A percentile compares a stretch with the other conserved stretches of the same genome.
These are phyloP conservation scores for Magnaporthiopsis poae DNA, from an alignment of 2,329 filamentous ascomycete genomes.

Conservation along the genomic window DNA sequence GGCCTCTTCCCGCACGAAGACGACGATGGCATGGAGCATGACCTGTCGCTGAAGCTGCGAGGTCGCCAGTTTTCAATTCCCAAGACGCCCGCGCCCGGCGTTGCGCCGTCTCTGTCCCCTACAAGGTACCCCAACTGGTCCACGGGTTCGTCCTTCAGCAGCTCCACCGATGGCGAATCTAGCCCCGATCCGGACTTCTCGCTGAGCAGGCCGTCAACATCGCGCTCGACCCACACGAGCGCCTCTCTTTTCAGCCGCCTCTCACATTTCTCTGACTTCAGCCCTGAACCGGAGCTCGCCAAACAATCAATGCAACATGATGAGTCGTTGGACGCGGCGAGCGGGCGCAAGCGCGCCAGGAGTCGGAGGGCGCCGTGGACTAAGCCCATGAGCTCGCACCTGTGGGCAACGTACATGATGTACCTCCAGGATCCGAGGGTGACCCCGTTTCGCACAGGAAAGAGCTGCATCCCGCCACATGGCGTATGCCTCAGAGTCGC, in stretches of 20 bases:
- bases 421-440: slow-evolving; percentile 59
- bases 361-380: slow-evolving; percentile 50
- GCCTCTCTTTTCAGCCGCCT: slow-evolving; percentile 47
- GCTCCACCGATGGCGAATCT: slow-evolving; percentile 37
- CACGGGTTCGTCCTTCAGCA: slow-evolving; percentile 45
- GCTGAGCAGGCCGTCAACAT: slow-evolving; percentile 46
- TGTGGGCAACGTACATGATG: slow-evolving; percentile 56
- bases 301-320: slow-evolving; percentile 17
- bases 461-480: slow-evolving; percentile 53
- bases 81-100: slow-evolving; percentile 46
- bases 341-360: slow-evolving; percentile 15
- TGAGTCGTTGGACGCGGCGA: slow-evolving; percentile 3
- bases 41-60: slow-evolving; percentile 20
- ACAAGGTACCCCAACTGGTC: slow-evolving; percentile 50
- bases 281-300: slow-evolving; percentile 34
- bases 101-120: slow-evolving; percentile 33
- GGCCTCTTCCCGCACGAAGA: neutral
- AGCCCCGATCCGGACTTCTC: slow-evolving; percentile 48
- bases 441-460: slow-evolving; percentile 54
- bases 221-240: slow-evolving; percentile 49
- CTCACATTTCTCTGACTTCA: slow-evolving; percentile 46
- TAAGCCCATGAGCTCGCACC: slow-evolving; percentile 52
- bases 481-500: slow-evolving; percentile 57
- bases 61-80: slow-evolving; percentile 40
- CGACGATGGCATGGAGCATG: slow-evolving; percentile 9